These are phyloP conservation scores for Cryphonectria carpinicola DNA, from an alignment of 2,329 filamentous ascomycete species.

Conservation along the genomic window DNA sequence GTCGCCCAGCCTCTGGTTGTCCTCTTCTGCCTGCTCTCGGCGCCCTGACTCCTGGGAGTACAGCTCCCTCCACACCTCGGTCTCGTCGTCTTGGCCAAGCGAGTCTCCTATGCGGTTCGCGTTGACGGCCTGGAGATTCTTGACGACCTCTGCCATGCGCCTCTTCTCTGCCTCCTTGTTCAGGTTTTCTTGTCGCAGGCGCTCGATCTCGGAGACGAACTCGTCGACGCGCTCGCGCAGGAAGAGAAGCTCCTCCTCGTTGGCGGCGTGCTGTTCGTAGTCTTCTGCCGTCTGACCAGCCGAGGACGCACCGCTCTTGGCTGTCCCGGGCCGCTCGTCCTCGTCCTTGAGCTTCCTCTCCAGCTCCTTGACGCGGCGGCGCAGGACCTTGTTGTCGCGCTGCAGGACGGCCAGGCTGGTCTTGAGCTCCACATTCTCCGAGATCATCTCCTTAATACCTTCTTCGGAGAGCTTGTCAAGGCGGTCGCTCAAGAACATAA, in stretches of 20 bases:
- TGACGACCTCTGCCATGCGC: slow-evolving; percentile 80
- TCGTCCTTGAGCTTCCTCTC: slow-evolving; percentile 77
- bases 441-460: slow-evolving; percentile 96
- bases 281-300: slow-evolving; percentile 61
- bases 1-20: slow-evolving; percentile 78
- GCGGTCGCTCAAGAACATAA: slow-evolving; percentile 94
- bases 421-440: slow-evolving; percentile 94
- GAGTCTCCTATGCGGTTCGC: slow-evolving; percentile 46
- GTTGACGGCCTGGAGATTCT: slow-evolving; percentile 61
- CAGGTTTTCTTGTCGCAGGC: slow-evolving; percentile 76
- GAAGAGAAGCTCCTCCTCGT: slow-evolving; percentile 85
- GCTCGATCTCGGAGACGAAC: slow-evolving; percentile 82
- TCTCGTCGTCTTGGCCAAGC: slow-evolving; percentile 38
- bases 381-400: slow-evolving; percentile 84
- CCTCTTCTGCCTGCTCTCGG: slow-evolving; percentile 87
- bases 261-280: slow-evolving; percentile 62
- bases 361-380: slow-evolving; percentile 80
- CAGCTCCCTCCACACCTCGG: slow-evolving; percentile 52
- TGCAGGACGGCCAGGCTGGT: slow-evolving; percentile 87
- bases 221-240: slow-evolving; percentile 85
- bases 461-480: slow-evolving; percentile 93
- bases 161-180: slow-evolving; percentile 83
- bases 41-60: slow-evolving; percentile 89
- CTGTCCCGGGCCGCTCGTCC: slow-evolving; percentile 64
- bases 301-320: slow-evolving; percentile 58